phyloP scores from a whole-genome alignment of 768 basidiomycete species.

The Rhodosporidiobolus odoratus region DNA sequence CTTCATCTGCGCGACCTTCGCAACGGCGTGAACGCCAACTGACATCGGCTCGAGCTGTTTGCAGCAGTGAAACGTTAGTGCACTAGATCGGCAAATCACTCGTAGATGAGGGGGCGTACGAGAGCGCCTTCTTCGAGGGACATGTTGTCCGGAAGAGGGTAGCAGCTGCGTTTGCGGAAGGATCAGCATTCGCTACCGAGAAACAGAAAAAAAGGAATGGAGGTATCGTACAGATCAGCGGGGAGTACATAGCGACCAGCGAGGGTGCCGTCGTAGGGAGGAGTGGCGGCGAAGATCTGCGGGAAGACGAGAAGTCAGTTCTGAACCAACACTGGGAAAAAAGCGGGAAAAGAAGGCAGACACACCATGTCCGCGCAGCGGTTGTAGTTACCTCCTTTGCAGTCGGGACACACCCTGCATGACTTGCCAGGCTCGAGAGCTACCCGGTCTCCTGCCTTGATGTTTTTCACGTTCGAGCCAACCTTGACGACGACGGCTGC shows the following conservation, averaged over 20 bases:
- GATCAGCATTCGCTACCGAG: neutral
- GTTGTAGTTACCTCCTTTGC: conserved; percentile 37
- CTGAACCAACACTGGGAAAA: neutral
- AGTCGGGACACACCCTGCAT: conserved; percentile 68
- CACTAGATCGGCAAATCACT: neutral
- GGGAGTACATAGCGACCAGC: conserved; percentile 74
- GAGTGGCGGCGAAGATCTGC: conserved; percentile 61
- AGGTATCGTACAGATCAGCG: conserved; percentile 62
- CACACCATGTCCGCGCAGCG: conserved; percentile 71
- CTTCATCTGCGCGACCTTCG: conserved; percentile 65
- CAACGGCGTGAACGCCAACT: conserved; percentile 83
- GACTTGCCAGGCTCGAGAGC: conserved; percentile 69
- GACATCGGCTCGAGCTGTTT: conserved; percentile 85
- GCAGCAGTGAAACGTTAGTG: neutral
- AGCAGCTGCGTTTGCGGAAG: conserved; percentile 50
- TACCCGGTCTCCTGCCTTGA: conserved; percentile 78
- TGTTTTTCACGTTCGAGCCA: conserved; percentile 66
- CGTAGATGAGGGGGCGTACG: conserved; percentile 51
- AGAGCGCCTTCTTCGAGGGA: conserved; percentile 91
- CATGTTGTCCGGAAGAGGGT: conserved; percentile 69
- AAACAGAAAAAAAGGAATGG: neutral
- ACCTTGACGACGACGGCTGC: conserved; percentile 57
- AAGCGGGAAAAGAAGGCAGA: conserved; percentile 51
- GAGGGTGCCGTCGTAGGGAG: conserved; percentile 86
- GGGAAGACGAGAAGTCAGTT: neutral